Evolutionary conservation across 2,329 filamentous ascomycete species (phyloP).

Genomic region (Alternaria burnsii): DNA sequence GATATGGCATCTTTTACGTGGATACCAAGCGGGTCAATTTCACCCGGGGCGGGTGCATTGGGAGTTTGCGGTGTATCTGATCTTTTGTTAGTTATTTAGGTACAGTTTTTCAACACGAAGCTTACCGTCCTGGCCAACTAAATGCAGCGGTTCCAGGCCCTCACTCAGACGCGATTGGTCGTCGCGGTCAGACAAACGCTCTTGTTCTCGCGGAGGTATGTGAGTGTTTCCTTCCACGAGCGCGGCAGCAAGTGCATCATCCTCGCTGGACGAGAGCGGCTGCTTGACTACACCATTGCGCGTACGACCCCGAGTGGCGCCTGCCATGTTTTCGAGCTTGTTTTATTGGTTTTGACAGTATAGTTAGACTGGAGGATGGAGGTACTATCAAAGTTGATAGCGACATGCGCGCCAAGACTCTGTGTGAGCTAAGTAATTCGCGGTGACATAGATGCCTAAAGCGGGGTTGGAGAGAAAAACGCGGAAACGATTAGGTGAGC

Average conservation of each 20-base stretch:
- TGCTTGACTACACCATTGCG: not conserved
- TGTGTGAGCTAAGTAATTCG: not conserved
- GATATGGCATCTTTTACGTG: slow-evolving; percentile 72
- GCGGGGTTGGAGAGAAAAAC: not conserved
- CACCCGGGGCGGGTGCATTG: not conserved
- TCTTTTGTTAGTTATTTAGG: not conserved
- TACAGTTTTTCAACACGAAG: not conserved
- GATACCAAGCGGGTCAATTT: slow-evolving; percentile 60
- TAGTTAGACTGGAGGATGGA: not conserved
- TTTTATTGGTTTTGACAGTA: not conserved
- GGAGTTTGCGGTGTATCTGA: not conserved
- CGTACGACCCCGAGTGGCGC: slow-evolving; percentile 3
- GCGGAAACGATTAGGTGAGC: slow-evolving; percentile 5
- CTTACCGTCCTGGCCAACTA: slow-evolving; percentile 16
- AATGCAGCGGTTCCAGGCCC: slow-evolving; percentile 11
- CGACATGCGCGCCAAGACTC: slow-evolving; percentile 3
- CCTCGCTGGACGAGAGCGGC: slow-evolving; percentile 1
- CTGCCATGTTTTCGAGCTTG: slow-evolving; percentile 12
- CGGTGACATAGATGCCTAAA: not conserved
- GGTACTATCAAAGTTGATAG: not conserved
- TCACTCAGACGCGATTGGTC: slow-evolving; percentile 19
- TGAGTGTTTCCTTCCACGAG: not conserved
- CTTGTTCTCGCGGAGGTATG: not conserved
- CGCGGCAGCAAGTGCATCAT: slow-evolving; percentile 7
- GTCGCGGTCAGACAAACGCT: slow-evolving; percentile 3